Base-by-base conservation (phyloP, 768 basidiomycete genomes). In the Leccinum incarnatum region DNA sequence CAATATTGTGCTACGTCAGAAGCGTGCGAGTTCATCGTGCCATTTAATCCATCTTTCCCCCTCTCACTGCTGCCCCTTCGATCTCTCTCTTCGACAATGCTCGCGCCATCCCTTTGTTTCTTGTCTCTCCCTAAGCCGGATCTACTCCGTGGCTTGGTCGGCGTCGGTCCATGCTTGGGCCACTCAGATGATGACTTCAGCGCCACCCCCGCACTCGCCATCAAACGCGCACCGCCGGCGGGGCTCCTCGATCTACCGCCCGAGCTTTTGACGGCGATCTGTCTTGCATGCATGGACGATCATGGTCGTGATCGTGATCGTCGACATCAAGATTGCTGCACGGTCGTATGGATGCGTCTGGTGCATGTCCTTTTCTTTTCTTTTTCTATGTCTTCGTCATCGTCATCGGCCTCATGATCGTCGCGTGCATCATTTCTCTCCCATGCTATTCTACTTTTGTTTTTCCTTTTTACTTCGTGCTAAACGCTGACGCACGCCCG, bases 191-290 rank as follows among this genome's bases (percentile, higher is more conserved):
- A n/a, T 17, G 9, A n/a, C n/a, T 9, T n/a, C 40, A 40, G n/a
- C 19, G 42, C 42, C 42, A 45, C 42, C 42, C 42, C 42, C 42
- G 9, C 42, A 19, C 42, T 45, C 19, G 19, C n/a, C 42, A 45
- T 19, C 19, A 45, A 45, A 11, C 42, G n/a, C n/a, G 42, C 42
- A 45, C 40, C 40, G 40, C 40, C n/a, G n/a, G 8, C 40, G 9
- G n/a, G 7, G 17, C 42, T 69, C 29, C 1, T 59, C 55, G 54
- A 64, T 51, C 53, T 68, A 15, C 67, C 67, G 0, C 37, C 65
- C 0, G 67, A 68, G 36, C 40, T 68, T 0, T 25, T 68, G 19
- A 56, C 53, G 0, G 56, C 51, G 11, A 59, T 67, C 34, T 69
- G 60, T 45, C 19, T 11, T 45, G 42, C 42, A 2, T 45, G 42